Conservation (phyloP, 805 yeast species). For the Yarrowia sp. region DNA sequence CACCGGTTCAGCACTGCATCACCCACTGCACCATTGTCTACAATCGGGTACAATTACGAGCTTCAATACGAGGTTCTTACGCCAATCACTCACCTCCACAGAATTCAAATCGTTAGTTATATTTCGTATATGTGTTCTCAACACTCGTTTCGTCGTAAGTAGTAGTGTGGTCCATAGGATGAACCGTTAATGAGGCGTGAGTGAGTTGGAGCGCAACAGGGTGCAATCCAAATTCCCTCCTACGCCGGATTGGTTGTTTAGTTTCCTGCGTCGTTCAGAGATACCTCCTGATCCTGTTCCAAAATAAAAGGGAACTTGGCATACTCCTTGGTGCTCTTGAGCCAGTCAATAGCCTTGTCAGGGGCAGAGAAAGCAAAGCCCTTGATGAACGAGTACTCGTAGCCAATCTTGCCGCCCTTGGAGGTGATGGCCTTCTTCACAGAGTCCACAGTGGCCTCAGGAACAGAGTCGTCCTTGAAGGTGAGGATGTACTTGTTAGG, state of each 20-base stretch:
- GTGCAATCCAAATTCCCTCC: background rate
- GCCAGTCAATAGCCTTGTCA: conserved; percentile 13
- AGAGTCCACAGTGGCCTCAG: background rate
- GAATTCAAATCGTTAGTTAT: background rate
- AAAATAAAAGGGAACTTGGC: conserved; percentile 19
- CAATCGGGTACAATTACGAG: too few species aligned
- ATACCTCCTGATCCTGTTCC: conserved; percentile 33
- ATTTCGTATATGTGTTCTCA: background rate
- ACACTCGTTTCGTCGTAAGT: conserved; percentile 7
- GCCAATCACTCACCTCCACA: too few species aligned
- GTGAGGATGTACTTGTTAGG: conserved; percentile 35
- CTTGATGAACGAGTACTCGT: conserved; percentile 38
- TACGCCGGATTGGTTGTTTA: too few species aligned
- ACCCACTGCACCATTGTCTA: too few species aligned
- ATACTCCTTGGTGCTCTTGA: conserved; percentile 14
- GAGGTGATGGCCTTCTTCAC: conserved; percentile 11
- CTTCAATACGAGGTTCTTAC: too few species aligned
- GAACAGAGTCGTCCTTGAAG: conserved; percentile 23
- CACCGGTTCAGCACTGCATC: too few species aligned
- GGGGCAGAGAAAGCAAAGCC: conserved; percentile 30
- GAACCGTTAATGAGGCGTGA: background rate
- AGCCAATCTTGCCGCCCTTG: conserved; percentile 32
- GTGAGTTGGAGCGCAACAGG: background rate
- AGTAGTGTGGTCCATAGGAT: background rate
- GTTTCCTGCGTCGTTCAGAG: background rate